Evolutionary conservation across 768 basidiomycete genomes (phyloP), one percentile per base, ranked within the genome.

Genomic region (Lanmaoa rubissima): DNA sequence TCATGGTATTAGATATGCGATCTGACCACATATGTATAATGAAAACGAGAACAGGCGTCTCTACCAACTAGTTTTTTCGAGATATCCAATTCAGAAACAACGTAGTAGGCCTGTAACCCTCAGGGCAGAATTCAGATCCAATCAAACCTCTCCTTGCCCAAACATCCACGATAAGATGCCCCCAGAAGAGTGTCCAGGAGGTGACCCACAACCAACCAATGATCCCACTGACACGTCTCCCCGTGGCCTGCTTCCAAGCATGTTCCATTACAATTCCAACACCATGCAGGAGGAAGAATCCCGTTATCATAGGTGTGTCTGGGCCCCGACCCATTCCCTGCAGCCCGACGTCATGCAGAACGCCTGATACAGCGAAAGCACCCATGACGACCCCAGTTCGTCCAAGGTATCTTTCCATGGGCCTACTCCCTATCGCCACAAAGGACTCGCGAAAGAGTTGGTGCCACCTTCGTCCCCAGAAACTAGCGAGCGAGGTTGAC

Each of bases 381-480:
- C 85, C 86, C 3, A 89, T 54, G 9, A 87, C 71, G 4, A 66
- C 69, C 5, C 82, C 84, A 3, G 65, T 53, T 19, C 78, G 77
- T 24, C 87, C 85, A 28, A 82, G 62, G 5, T 82, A 58, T 51
- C 62, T 63, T 28, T 66, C 65, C 28, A 82, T 49, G 0, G 82
- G 81, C 34, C 71, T 73, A 11, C 73, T 73, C 13, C 85, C 86
- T n/a, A 82, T 58, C 13, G 66, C 69, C 41, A 86, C 69, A 61
- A 89, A 88, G 38, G 69, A 63, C 43, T 83, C 78, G 11, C 86
- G 78, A 63, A 87, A 85, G 6, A 83, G 57, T 61, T 88, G 86
- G 61, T 90, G 88, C 88, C 88, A 90, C n/a, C 79, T 71, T 53
- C 58, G 66, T 4, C 78, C 74, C 88, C 88, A 90, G 54, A 86